Conservation (phyloP, 2,329 filamentous ascomycete genomes). For the Gaeumannomyces tritici region DNA sequence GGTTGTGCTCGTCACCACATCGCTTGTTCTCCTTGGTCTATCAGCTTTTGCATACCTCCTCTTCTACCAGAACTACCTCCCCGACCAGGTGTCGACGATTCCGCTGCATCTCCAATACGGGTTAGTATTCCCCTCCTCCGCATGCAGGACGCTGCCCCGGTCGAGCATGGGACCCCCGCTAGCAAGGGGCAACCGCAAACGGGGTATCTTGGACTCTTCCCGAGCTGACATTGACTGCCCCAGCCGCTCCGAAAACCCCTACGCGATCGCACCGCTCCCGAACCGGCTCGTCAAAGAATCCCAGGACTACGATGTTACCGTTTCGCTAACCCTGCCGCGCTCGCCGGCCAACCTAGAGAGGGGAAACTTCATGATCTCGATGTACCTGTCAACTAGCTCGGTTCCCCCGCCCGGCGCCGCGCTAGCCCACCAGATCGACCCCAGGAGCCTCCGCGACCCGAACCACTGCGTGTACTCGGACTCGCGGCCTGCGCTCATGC, state of each 20-base stretch:
- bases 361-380: conserved; percentile 92
- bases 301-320: conserved; percentile 77
- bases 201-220: background rate
- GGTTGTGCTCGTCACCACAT: conserved; percentile 31
- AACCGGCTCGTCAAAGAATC: conserved; percentile 48
- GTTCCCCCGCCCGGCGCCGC: conserved; percentile 11
- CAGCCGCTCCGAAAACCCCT: conserved; percentile 30
- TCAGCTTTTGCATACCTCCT: conserved; percentile 39
- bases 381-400: conserved; percentile 52
- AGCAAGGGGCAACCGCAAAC: background rate
- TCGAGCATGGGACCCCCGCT: background rate
- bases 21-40: conserved; percentile 33
- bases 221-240: background rate
- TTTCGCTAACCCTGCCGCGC: conserved; percentile 68
- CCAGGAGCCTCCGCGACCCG: conserved; percentile 23
- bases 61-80: conserved; percentile 48
- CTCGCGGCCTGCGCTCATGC: conserved; percentile 67
- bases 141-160: background rate
- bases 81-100: conserved; percentile 40
- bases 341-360: conserved; percentile 64
- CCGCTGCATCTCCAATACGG: conserved; percentile 51
- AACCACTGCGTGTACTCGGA: conserved; percentile 43
- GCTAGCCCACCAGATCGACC: conserved; percentile 17
- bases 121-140: conserved; percentile 22
- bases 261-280: conserved; percentile 37